These are phyloP conservation scores for Boletus speciosus DNA, from an alignment of 768 basidiomycete genomes.

Conservation along the genomic window DNA sequence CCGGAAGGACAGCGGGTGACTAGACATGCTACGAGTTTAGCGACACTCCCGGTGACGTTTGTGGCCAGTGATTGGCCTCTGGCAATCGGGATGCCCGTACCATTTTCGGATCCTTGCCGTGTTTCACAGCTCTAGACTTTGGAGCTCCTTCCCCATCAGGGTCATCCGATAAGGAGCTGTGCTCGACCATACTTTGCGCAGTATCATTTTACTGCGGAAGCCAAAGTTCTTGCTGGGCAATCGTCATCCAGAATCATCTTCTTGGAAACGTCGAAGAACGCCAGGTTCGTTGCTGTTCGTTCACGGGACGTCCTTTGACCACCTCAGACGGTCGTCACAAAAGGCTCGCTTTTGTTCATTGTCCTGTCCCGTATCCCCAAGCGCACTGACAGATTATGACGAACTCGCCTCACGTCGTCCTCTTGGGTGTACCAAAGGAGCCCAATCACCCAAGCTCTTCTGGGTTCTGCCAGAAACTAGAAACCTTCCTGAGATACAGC, in stretches of 20 bases:
- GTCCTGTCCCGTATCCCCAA: neutral
- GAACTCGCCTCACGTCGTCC: slow-evolving; percentile 20
- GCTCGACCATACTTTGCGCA: neutral
- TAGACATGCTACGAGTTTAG: neutral
- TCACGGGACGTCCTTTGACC: neutral
- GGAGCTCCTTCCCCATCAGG: too few species aligned
- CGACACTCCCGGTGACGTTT: neutral
- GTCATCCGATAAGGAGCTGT: neutral
- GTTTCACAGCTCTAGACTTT: too few species aligned
- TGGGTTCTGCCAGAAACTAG: slow-evolving; percentile 34
- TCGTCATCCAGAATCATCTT: too few species aligned
- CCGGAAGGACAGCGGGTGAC: too few species aligned
- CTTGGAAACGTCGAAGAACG: neutral
- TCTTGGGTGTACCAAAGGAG: slow-evolving; percentile 24
- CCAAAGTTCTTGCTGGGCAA: too few species aligned
- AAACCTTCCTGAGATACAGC: slow-evolving; percentile 28
- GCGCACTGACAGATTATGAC: slow-evolving; percentile 10
- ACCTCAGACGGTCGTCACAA: neutral
- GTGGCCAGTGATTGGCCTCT: slow-evolving; percentile 8
- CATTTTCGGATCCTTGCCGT: slow-evolving; percentile 34
- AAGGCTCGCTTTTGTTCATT: neutral
- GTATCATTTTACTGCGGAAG: neutral
- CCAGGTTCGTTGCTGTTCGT: too few species aligned
- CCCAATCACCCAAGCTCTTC: slow-evolving; percentile 21
- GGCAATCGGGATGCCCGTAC: slow-evolving; percentile 29